phyloP scores from a whole-genome alignment of 2,329 filamentous ascomycete genomes.

The Sclerotinia glacialis region DNA sequence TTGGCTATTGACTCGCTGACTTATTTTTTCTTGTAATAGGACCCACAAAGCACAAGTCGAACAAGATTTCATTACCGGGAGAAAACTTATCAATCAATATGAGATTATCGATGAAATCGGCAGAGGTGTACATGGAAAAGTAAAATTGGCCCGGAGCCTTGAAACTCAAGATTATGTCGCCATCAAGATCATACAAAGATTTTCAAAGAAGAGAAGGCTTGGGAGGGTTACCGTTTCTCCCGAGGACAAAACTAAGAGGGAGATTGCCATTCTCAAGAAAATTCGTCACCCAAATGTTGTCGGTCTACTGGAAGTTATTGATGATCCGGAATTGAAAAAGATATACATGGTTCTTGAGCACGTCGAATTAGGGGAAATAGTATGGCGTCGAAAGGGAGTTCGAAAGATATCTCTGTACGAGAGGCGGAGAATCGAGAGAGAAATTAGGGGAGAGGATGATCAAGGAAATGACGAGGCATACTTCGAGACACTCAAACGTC shows the following conservation, averaged over 20 bases:
- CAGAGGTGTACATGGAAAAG: constrained; percentile 93
- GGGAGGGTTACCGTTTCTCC: constrained; percentile 71
- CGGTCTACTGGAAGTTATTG: constrained; percentile 91
- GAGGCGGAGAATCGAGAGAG: constrained; percentile 73
- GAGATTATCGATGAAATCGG: constrained; percentile 96
- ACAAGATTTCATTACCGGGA: constrained; percentile 80
- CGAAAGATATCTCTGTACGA: constrained; percentile 82
- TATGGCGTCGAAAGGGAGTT: constrained; percentile 87
- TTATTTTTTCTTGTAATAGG: constrained; percentile 44
- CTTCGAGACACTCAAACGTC: constrained; percentile 56
- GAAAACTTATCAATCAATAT: constrained; percentile 97
- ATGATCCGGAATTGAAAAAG: constrained; percentile 93
- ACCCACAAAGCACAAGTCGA: constrained; percentile 92
- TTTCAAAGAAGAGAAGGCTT: constrained; percentile 89
- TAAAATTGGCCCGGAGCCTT: constrained; percentile 86
- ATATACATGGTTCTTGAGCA: constrained; percentile 98
- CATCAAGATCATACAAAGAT: constrained; percentile 97
- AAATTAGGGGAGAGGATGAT: constrained; percentile 59
- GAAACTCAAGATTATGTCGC: constrained; percentile 77
- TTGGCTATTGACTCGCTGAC: constrained; percentile 25
- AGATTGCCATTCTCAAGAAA: constrained; percentile 98
- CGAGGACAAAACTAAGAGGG: constrained; percentile 82
- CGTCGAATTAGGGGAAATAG: constrained; percentile 88
- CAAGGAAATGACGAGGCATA: constrained; percentile 58
- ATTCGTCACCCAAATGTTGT: constrained; percentile 97